Conservation (phyloP, 2,329 filamentous ascomycete genomes). For the Ophiostoma triangulosporum region DNA sequence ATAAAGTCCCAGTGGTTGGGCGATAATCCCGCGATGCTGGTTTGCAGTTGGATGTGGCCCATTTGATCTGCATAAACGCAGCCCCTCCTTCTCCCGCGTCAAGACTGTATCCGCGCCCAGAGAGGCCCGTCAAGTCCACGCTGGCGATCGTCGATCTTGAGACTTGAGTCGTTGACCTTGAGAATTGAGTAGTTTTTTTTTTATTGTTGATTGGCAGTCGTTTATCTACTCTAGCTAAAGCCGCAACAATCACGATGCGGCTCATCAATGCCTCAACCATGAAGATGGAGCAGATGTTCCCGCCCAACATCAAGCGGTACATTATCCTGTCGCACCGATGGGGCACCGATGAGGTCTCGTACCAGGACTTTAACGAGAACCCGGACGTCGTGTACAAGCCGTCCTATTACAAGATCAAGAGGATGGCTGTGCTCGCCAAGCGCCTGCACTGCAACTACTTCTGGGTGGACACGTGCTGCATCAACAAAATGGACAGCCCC, state of each 20-base stretch:
- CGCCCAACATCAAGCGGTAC: constrained; percentile 8
- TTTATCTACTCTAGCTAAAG: neutral
- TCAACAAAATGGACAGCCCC: constrained; percentile 12
- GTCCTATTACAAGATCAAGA: neutral
- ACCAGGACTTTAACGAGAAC: neutral
- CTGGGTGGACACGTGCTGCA: constrained; percentile 16
- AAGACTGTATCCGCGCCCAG: no score
- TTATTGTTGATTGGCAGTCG: neutral
- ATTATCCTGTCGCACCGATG: constrained; percentile 16
- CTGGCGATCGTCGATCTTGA: no score
- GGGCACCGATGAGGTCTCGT: constrained; percentile 7
- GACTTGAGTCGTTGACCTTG: no score
- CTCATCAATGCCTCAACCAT: neutral
- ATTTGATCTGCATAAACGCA: no score
- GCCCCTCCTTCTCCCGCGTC: no score
- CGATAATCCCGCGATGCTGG: no score
- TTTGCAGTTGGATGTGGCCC: no score
- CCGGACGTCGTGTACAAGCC: no score
- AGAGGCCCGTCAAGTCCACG: no score
- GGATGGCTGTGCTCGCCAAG: no score
- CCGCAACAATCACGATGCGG: neutral
- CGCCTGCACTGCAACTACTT: constrained; percentile 1
- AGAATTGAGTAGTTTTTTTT: no score
- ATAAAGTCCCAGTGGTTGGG: no score
- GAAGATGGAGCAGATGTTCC: constrained; percentile 10